Conservation (phyloP, 768 basidiomycete genomes). For the Lentinula sp. region DNA sequence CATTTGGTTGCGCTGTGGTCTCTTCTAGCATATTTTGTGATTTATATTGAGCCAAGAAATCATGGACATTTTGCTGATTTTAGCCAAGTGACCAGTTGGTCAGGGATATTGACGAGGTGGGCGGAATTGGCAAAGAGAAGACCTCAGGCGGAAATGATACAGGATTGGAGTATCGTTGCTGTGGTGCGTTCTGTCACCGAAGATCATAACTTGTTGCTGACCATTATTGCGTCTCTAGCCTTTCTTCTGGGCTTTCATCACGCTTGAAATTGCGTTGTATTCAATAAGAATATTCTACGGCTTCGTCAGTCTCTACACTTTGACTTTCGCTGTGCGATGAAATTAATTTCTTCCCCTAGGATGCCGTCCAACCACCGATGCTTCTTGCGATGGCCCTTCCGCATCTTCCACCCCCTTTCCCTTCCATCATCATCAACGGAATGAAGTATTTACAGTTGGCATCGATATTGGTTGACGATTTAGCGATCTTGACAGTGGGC, state of each 20-base stretch:
- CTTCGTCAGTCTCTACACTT: conserved; percentile 39
- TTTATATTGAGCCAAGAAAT: conserved; percentile 55
- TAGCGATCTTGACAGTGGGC: conserved; percentile 65
- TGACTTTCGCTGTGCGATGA: not conserved
- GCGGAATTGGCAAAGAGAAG: conserved; percentile 40
- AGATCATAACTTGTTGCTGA: conserved; percentile 1
- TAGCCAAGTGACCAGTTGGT: conserved; percentile 18
- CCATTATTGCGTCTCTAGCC: conserved; percentile 35
- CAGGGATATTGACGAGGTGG: conserved; percentile 55
- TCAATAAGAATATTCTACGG: conserved; percentile 67
- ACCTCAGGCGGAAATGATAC: conserved; percentile 19
- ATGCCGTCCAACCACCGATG: conserved; percentile 51
- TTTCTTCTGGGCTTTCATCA: conserved; percentile 79
- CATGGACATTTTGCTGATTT: conserved; percentile 28
- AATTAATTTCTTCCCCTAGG: conserved; percentile 27
- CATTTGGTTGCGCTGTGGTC: conserved; percentile 62
- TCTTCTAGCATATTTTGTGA: conserved; percentile 60
- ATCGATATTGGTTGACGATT: conserved; percentile 61
- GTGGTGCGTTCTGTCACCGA: conserved; percentile 38
- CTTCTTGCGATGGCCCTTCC: conserved; percentile 56
- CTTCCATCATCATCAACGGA: conserved; percentile 53
- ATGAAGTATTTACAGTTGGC: conserved; percentile 68
- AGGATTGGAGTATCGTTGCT: conserved; percentile 42
- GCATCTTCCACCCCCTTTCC: conserved; percentile 59
- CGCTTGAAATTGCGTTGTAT: conserved; percentile 65